These are phyloP conservation scores for Saturnispora bothae DNA, from an alignment of 805 yeast genomes.

Conservation along the genomic window DNA sequence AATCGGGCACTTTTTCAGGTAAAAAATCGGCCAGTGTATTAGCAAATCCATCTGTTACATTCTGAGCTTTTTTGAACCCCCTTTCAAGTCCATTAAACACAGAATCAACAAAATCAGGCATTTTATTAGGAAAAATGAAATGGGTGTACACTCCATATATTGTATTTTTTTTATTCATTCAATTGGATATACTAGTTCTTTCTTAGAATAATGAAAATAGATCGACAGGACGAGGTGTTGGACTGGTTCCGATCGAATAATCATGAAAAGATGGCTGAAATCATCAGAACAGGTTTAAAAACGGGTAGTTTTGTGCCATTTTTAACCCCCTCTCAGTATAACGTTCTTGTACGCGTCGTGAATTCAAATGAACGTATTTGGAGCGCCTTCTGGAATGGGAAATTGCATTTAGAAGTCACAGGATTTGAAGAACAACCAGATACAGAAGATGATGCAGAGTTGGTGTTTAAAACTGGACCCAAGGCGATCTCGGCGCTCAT, in stretches of 20 bases:
- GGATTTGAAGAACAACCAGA: conserved; percentile 12
- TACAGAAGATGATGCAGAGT: conserved; percentile 20
- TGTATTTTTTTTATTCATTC: too few species aligned
- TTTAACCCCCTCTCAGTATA: conserved; percentile 45
- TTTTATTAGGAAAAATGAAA: too few species aligned
- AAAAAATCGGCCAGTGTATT: not conserved
- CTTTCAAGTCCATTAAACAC: conserved; percentile 8
- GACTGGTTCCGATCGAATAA: conserved; percentile 13
- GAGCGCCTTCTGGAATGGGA: conserved; percentile 36
- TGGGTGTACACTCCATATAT: too few species aligned
- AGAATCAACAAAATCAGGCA: conserved; percentile 18
- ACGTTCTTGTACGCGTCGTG: conserved; percentile 37
- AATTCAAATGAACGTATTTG: conserved; percentile 29
- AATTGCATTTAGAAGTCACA: not conserved
- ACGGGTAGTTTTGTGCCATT: conserved; percentile 36
- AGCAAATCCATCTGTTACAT: not conserved
- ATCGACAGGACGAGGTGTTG: too few species aligned
- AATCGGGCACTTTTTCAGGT: not conserved
- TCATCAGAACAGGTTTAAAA: conserved; percentile 28
- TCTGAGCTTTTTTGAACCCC: not conserved
- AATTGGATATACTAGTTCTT: too few species aligned
- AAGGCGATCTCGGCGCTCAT: conserved; percentile 35
- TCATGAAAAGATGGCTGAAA: conserved; percentile 16
- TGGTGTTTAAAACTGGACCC: conserved; percentile 36
- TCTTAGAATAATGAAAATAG: too few species aligned